These are phyloP conservation scores for Aspergillus melleus DNA, from an alignment of 2,329 filamentous ascomycete species.

Conservation along the genomic window DNA sequence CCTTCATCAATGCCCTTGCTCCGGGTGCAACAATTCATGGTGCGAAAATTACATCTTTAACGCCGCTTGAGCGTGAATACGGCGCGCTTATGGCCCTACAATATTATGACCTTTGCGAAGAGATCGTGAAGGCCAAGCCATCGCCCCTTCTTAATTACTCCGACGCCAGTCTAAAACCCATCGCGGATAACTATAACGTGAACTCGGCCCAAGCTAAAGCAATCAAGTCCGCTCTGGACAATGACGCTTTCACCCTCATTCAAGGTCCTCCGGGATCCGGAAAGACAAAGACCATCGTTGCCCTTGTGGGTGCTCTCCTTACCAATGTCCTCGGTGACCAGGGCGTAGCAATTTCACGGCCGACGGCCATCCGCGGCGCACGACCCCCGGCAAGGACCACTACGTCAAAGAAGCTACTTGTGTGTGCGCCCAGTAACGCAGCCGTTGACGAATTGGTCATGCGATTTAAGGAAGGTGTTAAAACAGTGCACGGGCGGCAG, in stretches of 20 bases:
- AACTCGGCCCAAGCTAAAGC: conserved; percentile 90
- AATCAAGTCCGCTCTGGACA: conserved; percentile 87
- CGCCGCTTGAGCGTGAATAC: conserved; percentile 92
- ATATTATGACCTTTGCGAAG: conserved; percentile 94
- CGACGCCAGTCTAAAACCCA: conserved; percentile 67
- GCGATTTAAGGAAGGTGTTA: conserved; percentile 84
- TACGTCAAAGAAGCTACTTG: conserved; percentile 77
- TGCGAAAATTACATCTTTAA: conserved; percentile 87
- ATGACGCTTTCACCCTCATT: conserved; percentile 94
- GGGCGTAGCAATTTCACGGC: conserved; percentile 50
- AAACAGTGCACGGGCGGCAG: conserved; percentile 68
- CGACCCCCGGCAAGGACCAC: conserved; percentile 36
- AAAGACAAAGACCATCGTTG: conserved; percentile 97
- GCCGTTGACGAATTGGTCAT: conserved; percentile 95
- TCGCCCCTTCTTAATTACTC: conserved; percentile 83
- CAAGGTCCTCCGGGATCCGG: conserved; percentile 95
- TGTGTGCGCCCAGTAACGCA: conserved; percentile 98
- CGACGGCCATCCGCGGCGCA: conserved; percentile 38
- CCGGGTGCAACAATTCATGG: conserved; percentile 71
- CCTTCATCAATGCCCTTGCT: conserved; percentile 64
- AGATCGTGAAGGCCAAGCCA: conserved; percentile 84
- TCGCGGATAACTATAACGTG: conserved; percentile 76
- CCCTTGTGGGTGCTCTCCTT: conserved; percentile 86
- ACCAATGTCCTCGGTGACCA: conserved; percentile 57
- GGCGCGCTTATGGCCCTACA: conserved; percentile 86